Evolutionary conservation across 129 eudicot species (phyloP).

Genomic region (Ambrosia artemisiifolia): DNA sequence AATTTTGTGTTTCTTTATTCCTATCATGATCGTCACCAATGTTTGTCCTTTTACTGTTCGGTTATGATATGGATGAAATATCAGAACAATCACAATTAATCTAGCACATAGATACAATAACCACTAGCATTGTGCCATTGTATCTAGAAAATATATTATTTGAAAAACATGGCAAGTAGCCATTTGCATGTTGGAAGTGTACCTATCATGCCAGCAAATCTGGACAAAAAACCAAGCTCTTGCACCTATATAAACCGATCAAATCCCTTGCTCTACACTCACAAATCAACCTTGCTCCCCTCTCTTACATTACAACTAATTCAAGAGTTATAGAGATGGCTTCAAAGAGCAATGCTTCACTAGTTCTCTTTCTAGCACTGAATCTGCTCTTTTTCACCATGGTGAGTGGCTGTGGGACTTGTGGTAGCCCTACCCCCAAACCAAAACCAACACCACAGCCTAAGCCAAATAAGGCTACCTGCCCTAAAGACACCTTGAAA

Average conservation of each 20-base stretch:
- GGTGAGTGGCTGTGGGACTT: slow-evolving; percentile 29
- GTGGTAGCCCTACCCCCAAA: slow-evolving; percentile 24
- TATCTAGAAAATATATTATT: not conserved
- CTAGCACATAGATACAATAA: too few species aligned
- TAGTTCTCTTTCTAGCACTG: slow-evolving; percentile 39
- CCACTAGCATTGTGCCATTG: not conserved
- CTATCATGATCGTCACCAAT: too few species aligned
- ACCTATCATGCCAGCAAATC: slow-evolving; percentile 19
- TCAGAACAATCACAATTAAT: too few species aligned
- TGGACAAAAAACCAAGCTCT: slow-evolving; percentile 6
- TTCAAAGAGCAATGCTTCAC: slow-evolving; percentile 24
- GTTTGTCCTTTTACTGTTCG: too few species aligned
- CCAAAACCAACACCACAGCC: slow-evolving; percentile 24
- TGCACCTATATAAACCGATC: slow-evolving; percentile 18
- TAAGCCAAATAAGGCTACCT: slow-evolving; percentile 13
- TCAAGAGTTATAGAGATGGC: slow-evolving; percentile 19
- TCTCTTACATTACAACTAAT: not conserved
- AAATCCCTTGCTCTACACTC: not conserved
- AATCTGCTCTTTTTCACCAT: slow-evolving; percentile 47
- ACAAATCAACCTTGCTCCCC: not conserved
- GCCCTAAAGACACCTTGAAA: slow-evolving; percentile 37
- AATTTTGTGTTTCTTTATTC: too few species aligned
- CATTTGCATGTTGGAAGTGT: slow-evolving; percentile 18
- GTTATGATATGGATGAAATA: too few species aligned
- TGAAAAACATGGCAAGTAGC: not conserved